Evolutionary conservation across 2,329 filamentous ascomycete species (phyloP).

Genomic region (Ceratocystis colombiana): DNA sequence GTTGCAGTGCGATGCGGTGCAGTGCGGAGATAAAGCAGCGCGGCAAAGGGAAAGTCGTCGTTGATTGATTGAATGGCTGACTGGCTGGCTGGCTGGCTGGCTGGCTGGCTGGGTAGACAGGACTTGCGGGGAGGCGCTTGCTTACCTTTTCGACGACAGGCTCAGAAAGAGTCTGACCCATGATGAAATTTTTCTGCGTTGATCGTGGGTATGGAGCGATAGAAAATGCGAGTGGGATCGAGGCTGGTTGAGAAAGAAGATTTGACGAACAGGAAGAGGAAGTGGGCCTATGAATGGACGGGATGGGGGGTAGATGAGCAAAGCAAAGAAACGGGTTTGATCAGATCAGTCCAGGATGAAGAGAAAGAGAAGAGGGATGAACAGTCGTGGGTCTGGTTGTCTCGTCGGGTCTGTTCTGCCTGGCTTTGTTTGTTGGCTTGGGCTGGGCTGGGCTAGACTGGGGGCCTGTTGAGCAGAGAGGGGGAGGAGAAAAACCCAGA

Average conservation of each 20-base stretch:
- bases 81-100: too few species aligned
- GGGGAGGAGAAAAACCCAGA: neutral
- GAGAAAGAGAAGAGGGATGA: constrained; percentile 14
- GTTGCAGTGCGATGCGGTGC: neutral
- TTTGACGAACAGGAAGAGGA: constrained; percentile 20
- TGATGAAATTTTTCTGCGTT: constrained; percentile 39
- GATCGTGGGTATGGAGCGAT: constrained; percentile 28
- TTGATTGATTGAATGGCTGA: neutral
- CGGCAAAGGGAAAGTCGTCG: neutral
- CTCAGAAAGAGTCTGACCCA: constrained; percentile 99
- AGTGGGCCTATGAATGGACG: constrained; percentile 15
- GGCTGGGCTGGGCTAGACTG: neutral
- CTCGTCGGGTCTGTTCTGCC: neutral
- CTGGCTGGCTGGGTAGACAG: neutral
- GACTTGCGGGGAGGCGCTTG: constrained; percentile 27
- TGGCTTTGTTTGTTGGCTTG: neutral
- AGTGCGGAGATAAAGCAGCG: constrained; percentile 1
- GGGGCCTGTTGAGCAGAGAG: neutral
- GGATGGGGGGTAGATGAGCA: too few species aligned
- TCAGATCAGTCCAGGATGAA: constrained; percentile 15
- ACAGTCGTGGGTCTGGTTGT: constrained; percentile 17
- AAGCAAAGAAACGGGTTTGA: constrained; percentile 10
- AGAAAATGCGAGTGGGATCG: constrained; percentile 21
- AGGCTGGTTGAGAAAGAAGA: constrained; percentile 23
- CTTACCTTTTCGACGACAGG: constrained; percentile 97